Conservation (phyloP, 306 rosid species). For the Quercus suber region DNA sequence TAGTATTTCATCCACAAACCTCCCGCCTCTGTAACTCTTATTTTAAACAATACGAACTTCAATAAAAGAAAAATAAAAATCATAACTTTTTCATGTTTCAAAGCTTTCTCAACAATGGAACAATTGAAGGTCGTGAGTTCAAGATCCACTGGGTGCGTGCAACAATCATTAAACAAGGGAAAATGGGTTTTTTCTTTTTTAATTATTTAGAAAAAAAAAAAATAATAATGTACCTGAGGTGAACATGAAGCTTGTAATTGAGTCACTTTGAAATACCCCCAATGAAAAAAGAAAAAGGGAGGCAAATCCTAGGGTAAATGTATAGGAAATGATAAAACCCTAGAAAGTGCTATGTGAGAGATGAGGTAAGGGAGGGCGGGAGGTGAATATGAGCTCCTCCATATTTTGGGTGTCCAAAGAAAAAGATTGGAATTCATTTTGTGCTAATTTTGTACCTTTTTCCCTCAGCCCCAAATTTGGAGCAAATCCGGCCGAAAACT, state of each 20-base stretch:
- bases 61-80: background rate
- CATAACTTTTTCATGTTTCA: background rate
- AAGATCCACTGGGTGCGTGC: no score
- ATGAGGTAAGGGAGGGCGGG: conserved; percentile 13
- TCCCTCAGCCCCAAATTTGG: conserved; percentile 35
- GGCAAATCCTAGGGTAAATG: conserved; percentile 55
- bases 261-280: background rate
- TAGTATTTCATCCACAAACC: background rate
- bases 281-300: background rate
- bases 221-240: conserved; percentile 29
- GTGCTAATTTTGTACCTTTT: conserved; percentile 38
- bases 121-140: background rate
- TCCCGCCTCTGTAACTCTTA: background rate
- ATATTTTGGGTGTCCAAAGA: conserved; percentile 26
- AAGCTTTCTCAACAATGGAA: background rate
- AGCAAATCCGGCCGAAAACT: conserved; percentile 35
- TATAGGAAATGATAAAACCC: conserved; percentile 35
- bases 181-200: background rate
- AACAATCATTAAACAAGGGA: background rate
- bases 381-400: conserved; percentile 34
- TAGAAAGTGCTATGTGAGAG: conserved; percentile 28
- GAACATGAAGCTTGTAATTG: conserved; percentile 45
- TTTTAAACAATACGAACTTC: background rate
- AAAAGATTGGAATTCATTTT: conserved; percentile 21
- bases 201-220: background rate